A percentile compares a stretch with the other conserved stretches of the same genome.
These are phyloP conservation scores for Dichotomocladium elegans DNA, from an alignment of 371 early-diverging fungal genomes.

Conservation along the genomic window DNA sequence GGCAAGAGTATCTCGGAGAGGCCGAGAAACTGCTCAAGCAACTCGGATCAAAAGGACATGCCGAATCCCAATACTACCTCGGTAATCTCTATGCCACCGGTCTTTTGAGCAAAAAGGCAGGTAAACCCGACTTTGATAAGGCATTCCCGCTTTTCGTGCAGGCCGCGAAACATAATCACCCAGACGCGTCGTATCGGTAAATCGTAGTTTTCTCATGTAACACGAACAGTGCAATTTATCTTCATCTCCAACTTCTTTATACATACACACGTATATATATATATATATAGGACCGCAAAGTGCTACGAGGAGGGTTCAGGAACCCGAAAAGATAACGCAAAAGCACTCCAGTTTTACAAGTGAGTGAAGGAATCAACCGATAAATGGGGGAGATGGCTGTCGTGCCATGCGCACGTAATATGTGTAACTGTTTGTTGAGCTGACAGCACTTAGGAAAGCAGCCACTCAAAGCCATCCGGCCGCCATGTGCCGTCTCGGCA, in stretches of 20 bases:
- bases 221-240: no score
- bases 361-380: constrained; percentile 12
- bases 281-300: constrained; percentile 47
- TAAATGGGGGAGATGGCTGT: background rate
- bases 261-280: background rate
- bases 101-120: constrained; percentile 48
- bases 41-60: constrained; percentile 57
- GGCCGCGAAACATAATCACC: constrained; percentile 64
- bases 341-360: constrained; percentile 69
- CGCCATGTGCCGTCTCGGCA: constrained; percentile 69
- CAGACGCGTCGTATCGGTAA: constrained; percentile 61
- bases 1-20: constrained; percentile 57
- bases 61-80: constrained; percentile 65
- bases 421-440: background rate
- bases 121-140: constrained; percentile 65
- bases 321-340: constrained; percentile 52
- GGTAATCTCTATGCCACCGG: constrained; percentile 66
- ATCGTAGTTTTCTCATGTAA: background rate
- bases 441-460: constrained; percentile 48
- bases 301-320: constrained; percentile 70
- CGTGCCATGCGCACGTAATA: no score
- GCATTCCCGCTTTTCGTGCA: constrained; percentile 66
- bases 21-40: constrained; percentile 59
- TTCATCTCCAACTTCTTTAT: no score
- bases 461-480: constrained; percentile 66